phyloP scores from a whole-genome alignment of 331 rosid genomes.

The Malus hybrid region DNA sequence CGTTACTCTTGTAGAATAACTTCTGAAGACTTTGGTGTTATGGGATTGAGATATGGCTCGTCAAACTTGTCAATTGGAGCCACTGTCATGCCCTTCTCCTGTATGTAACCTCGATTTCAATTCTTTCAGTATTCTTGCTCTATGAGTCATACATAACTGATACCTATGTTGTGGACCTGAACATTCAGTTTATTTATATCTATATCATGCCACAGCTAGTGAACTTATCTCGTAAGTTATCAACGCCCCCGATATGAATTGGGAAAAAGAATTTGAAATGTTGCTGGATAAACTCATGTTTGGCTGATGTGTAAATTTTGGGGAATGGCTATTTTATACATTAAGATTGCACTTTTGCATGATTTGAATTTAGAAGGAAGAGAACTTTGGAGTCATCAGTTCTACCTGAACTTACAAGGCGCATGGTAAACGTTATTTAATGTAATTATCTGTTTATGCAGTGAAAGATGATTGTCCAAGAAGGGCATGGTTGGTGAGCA shows the following conservation, averaged over 20 bases:
- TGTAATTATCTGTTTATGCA: conserved; percentile 28
- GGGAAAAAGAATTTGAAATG: background rate
- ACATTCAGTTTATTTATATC: background rate
- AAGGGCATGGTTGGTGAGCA: conserved; percentile 82
- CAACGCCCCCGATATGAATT: background rate
- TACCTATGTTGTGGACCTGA: background rate
- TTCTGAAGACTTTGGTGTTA: conserved; percentile 59
- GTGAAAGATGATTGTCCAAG: conserved; percentile 63
- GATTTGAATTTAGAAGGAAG: background rate
- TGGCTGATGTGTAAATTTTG: background rate
- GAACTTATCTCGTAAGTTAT: background rate
- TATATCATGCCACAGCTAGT: background rate
- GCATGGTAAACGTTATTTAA: background rate
- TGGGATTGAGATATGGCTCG: conserved; percentile 93
- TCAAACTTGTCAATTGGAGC: conserved; percentile 68
- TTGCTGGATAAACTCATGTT: background rate
- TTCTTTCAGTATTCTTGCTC: conserved; percentile 5
- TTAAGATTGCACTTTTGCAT: background rate
- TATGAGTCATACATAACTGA: background rate
- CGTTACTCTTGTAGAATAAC: conserved; percentile 42
- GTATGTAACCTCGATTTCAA: conserved; percentile 37
- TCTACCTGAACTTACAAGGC: background rate
- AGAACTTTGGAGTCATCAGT: background rate
- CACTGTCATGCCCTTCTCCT: conserved; percentile 56
- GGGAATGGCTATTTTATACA: background rate